phyloP scores from a whole-genome alignment of 2,329 filamentous ascomycete species.

The Canariomyces notabilis region DNA sequence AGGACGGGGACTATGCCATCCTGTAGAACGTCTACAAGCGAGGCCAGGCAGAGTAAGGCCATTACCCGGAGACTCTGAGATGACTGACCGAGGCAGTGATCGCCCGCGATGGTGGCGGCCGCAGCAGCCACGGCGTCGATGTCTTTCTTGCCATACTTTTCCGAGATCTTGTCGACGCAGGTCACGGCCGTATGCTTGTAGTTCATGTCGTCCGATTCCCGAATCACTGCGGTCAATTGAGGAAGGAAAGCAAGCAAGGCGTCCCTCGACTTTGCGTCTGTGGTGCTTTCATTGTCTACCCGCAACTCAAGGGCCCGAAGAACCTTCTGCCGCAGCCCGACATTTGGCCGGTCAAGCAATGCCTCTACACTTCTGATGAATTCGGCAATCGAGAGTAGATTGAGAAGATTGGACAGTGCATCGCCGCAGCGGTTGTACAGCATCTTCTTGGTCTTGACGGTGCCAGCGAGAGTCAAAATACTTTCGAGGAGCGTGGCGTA shows the following conservation, averaged over 20 bases:
- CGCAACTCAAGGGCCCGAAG: conserved; percentile 75
- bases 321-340: conserved; percentile 72
- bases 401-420: conserved; percentile 73
- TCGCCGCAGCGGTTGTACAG: conserved; percentile 59
- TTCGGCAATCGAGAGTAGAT: conserved; percentile 78
- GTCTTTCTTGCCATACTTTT: conserved; percentile 94
- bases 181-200: conserved; percentile 82
- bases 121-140: conserved; percentile 69
- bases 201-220: conserved; percentile 63
- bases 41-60: conserved; percentile 84
- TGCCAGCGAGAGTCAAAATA: conserved; percentile 61
- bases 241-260: conserved; percentile 75
- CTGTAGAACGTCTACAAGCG: conserved; percentile 79
- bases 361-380: conserved; percentile 85
- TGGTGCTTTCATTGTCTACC: conserved; percentile 66
- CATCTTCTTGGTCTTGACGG: conserved; percentile 50
- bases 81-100: conserved; percentile 67
- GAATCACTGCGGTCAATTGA: conserved; percentile 70
- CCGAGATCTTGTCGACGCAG: conserved; percentile 87
- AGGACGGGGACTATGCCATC: conserved; percentile 82
- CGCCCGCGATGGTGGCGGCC: conserved; percentile 70
- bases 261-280: conserved; percentile 61
- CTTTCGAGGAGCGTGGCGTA: conserved; percentile 65
- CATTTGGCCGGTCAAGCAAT: conserved; percentile 69
- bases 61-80: conserved; percentile 72